A percentile compares a stretch with the other conserved stretches of the same genome.
Evolutionary conservation across 2,329 filamentous ascomycete species (phyloP).

Genomic region (Sporothrix humicola): DNA sequence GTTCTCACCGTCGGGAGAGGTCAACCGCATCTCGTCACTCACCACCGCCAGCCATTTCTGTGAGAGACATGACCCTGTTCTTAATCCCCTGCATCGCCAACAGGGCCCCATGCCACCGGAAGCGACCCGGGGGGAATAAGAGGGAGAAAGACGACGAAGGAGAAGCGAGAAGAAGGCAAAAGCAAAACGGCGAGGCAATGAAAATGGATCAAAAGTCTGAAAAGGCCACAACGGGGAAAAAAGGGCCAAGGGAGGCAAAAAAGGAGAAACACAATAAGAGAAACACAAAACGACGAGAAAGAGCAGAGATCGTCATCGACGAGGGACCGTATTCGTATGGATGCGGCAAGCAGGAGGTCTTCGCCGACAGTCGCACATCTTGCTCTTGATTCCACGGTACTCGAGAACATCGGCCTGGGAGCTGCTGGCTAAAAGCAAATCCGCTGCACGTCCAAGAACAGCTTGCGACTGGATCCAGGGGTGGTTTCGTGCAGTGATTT

Average conservation of each 20-base stretch:
- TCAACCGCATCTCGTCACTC: neutral
- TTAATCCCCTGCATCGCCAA: neutral
- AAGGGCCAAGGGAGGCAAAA: conserved; percentile 1
- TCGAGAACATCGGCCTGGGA: neutral
- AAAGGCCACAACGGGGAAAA: neutral
- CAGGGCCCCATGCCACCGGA: neutral
- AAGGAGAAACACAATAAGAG: neutral
- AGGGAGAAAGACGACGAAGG: neutral
- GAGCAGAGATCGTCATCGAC: conserved; percentile 5
- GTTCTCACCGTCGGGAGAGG: neutral
- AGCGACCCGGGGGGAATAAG: conserved; percentile 7
- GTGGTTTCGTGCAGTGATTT: neutral
- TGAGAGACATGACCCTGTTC: neutral
- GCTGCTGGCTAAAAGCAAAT: conserved; percentile 20
- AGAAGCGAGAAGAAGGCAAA: neutral
- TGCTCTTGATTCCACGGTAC: neutral
- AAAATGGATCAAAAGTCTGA: too few species aligned
- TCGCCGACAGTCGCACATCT: neutral
- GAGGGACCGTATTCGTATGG: too few species aligned
- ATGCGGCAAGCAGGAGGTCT: neutral
- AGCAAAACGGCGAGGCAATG: neutral
- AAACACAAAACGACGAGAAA: conserved; percentile 6
- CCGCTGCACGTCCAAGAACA: neutral
- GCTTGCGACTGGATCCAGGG: conserved; percentile 17
- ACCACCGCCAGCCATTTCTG: neutral